These are phyloP conservation scores for Tuber calosporum DNA, from an alignment of 495 filamentous ascomycete genomes.

Conservation along the genomic window DNA sequence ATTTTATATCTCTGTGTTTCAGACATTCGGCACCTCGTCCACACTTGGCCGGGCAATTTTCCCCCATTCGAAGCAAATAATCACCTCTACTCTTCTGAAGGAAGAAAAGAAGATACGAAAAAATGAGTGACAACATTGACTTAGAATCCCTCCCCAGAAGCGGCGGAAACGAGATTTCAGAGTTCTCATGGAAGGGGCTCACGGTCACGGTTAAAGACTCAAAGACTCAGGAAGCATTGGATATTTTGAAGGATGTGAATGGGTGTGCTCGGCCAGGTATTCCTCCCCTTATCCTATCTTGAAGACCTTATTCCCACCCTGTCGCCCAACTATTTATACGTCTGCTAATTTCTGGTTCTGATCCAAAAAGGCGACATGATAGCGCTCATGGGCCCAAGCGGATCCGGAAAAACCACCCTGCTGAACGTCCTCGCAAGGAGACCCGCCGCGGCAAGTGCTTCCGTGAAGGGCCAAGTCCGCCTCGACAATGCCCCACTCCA, in stretches of 20 bases:
- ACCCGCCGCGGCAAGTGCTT: conserved; percentile 47
- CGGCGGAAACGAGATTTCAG: conserved; percentile 24
- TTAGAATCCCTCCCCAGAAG: conserved; percentile 41
- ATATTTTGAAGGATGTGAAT: conserved; percentile 50
- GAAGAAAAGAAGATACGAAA: neutral
- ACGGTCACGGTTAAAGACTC: conserved; percentile 64
- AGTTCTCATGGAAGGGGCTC: conserved; percentile 56
- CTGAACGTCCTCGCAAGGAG: conserved; percentile 65
- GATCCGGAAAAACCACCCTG: conserved; percentile 70
- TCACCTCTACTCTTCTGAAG: neutral
- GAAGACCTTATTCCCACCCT: conserved; percentile 35
- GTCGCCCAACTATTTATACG: conserved; percentile 32
- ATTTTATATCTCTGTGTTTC: neutral
- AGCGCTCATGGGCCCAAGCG: conserved; percentile 70
- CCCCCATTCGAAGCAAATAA: neutral
- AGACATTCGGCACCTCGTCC: neutral
- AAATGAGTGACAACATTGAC: conserved; percentile 23
- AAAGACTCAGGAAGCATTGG: conserved; percentile 53
- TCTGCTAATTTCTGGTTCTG: conserved; percentile 8
- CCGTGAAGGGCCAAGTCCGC: conserved; percentile 48
- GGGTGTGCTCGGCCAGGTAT: conserved; percentile 51
- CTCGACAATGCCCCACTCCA: conserved; percentile 51
- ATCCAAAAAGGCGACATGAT: conserved; percentile 56
- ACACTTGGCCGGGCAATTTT: neutral
- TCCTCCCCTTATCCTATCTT: neutral